Conservation (phyloP, 352 stramenopile genomes). For the Globisporangium solare region DNA sequence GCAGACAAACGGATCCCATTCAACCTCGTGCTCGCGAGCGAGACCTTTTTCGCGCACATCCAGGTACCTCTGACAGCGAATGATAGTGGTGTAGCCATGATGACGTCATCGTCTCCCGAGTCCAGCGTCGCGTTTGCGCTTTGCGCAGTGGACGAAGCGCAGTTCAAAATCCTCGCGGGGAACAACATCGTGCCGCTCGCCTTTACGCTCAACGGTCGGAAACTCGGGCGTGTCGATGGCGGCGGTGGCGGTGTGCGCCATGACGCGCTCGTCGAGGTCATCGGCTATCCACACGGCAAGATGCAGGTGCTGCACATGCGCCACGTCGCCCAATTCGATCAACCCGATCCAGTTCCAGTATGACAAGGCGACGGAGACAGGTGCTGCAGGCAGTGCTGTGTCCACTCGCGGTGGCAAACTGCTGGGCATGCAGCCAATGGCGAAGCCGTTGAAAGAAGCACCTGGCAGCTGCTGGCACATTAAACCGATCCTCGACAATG, state of each 20-base stretch:
- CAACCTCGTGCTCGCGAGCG: slow-evolving; percentile 34
- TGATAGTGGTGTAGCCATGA: no score
- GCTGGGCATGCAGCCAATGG: slow-evolving; percentile 44
- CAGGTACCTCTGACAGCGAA: background rate
- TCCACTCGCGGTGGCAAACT: slow-evolving; percentile 61
- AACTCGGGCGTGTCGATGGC: slow-evolving; percentile 39
- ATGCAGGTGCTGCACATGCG: slow-evolving; percentile 42
- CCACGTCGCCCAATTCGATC: slow-evolving; percentile 45
- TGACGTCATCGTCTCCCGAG: no score
- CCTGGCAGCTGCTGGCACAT: slow-evolving; percentile 42
- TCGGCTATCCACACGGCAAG: slow-evolving; percentile 57
- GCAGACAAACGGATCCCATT: slow-evolving; percentile 36
- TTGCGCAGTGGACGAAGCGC: slow-evolving; percentile 47
- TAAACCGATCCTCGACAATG: slow-evolving; percentile 43
- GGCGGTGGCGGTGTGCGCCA: slow-evolving; percentile 12
- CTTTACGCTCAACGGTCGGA: slow-evolving; percentile 55
- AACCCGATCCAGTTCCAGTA: slow-evolving; percentile 44
- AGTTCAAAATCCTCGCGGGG: slow-evolving; percentile 42
- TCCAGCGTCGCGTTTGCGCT: slow-evolving; percentile 29
- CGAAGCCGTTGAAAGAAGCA: slow-evolving; percentile 24
- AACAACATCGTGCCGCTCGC: slow-evolving; percentile 36
- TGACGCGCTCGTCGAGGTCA: slow-evolving; percentile 36
- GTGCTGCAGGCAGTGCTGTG: slow-evolving; percentile 31
- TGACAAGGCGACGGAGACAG: slow-evolving; percentile 36
- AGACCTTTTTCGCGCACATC: slow-evolving; percentile 45